Percentiles rank a stretch among this genome's conserved stretches.
These are phyloP conservation scores for Acanthamoeba rhysodes DNA, from an alignment of 208 protist genomes.

Conservation along the genomic window DNA sequence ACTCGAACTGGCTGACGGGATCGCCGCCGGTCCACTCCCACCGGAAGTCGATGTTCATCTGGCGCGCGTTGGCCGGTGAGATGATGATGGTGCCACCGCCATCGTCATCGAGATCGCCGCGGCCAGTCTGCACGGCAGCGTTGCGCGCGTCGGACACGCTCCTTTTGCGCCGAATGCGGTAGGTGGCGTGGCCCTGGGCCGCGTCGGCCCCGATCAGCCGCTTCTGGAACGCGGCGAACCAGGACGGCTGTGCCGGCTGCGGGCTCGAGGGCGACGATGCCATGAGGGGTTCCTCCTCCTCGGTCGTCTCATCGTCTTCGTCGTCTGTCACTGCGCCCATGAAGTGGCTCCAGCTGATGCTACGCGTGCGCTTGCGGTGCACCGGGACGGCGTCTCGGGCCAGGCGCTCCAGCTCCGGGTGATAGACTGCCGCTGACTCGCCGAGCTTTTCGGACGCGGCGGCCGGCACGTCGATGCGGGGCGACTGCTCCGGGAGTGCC, in stretches of 20 bases:
- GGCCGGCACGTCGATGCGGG: neutral
- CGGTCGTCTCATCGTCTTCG: neutral
- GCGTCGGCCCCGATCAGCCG: neutral
- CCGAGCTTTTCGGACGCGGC: neutral
- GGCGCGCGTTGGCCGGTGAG: conserved; percentile 28
- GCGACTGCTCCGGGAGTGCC: neutral
- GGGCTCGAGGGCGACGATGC: neutral
- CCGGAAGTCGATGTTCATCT: conserved; percentile 58
- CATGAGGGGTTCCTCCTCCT: neutral
- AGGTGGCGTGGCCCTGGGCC: neutral
- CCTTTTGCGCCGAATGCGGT: conserved; percentile 12
- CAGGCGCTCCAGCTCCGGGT: neutral
- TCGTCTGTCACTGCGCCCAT: neutral
- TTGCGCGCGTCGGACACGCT: neutral
- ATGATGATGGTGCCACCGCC: conserved; percentile 62
- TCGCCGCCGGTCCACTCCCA: conserved; percentile 52
- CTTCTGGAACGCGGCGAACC: conserved; percentile 12
- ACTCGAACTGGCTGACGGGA: conserved; percentile 36
- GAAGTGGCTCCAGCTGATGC: conserved; percentile 44
- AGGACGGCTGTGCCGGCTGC: neutral
- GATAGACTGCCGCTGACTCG: neutral
- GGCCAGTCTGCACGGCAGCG: neutral
- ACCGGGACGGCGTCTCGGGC: neutral
- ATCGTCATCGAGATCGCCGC: conserved; percentile 3
- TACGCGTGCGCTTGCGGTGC: neutral